These are phyloP conservation scores for Ophiocordyceps camponoti-leonardi DNA, from an alignment of 2,329 filamentous ascomycete species.

Conservation along the genomic window DNA sequence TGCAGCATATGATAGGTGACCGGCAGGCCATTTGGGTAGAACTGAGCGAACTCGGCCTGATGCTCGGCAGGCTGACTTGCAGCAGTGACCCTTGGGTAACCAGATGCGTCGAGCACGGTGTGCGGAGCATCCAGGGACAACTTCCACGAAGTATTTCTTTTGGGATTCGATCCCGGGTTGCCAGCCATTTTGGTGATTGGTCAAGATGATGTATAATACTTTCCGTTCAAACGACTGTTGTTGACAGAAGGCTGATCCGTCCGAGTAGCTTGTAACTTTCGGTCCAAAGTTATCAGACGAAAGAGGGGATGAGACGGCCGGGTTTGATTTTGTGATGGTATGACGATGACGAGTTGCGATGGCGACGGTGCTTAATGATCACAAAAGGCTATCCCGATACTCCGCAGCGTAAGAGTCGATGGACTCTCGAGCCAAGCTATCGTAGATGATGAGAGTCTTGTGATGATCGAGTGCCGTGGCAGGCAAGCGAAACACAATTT, in stretches of 20 bases:
- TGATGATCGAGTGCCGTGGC: neutral
- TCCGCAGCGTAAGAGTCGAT: neutral
- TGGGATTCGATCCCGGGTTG: neutral
- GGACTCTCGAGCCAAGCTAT: neutral
- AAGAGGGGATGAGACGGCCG: too few species aligned
- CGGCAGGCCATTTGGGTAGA: slow-evolving; percentile 20
- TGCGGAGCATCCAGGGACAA: slow-evolving; percentile 4
- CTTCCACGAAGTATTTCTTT: neutral
- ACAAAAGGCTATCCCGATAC: too few species aligned
- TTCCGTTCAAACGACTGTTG: too few species aligned
- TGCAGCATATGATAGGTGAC: slow-evolving; percentile 16
- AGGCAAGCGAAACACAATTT: neutral
- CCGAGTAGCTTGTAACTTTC: too few species aligned
- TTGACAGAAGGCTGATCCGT: too few species aligned
- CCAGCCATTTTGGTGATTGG: neutral
- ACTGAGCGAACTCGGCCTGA: slow-evolving; percentile 10
- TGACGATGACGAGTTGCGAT: too few species aligned
- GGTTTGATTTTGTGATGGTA: too few species aligned
- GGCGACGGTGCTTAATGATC: too few species aligned
- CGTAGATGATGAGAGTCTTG: neutral
- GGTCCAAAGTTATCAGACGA: too few species aligned
- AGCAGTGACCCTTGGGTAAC: slow-evolving; percentile 8
- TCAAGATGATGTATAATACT: neutral
- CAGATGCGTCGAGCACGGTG: slow-evolving; percentile 3
- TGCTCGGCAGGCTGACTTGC: slow-evolving; percentile 8